Conservation (phyloP, 441 rosid genomes). For the Melastoma candidum region DNA sequence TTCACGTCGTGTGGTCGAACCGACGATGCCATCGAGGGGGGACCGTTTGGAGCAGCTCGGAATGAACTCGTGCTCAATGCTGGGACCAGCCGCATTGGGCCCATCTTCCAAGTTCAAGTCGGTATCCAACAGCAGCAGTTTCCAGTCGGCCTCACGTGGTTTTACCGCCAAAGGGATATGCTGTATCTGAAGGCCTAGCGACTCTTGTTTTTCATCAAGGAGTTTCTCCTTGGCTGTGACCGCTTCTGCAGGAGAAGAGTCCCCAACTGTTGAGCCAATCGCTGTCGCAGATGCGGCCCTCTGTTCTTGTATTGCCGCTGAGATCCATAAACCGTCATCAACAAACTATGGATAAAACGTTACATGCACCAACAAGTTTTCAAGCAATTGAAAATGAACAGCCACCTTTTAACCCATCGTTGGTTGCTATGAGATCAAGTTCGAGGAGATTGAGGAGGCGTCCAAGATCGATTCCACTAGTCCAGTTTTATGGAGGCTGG, state of each 20-base stretch:
- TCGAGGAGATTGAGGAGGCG: constrained; percentile 63
- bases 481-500: constrained; percentile 67
- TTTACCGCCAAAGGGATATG: constrained; percentile 46
- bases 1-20: no score
- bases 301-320: constrained; percentile 67
- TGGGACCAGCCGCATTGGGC: constrained; percentile 26
- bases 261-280: constrained; percentile 61
- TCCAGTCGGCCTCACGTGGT: constrained; percentile 19
- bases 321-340: constrained; percentile 1
- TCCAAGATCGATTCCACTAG: constrained; percentile 70
- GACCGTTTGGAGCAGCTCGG: constrained; percentile 49
- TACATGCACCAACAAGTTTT: not conserved
- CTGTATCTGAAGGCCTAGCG: constrained; percentile 58
- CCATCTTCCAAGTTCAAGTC: constrained; percentile 40
- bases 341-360: not conserved
- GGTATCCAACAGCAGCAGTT: constrained; percentile 23
- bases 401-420: constrained; percentile 55
- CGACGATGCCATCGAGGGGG: constrained; percentile 15
- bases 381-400: not conserved
- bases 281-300: constrained; percentile 60
- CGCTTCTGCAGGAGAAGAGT: constrained; percentile 51
- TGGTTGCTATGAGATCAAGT: constrained; percentile 58
- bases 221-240: constrained; percentile 33
- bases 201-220: constrained; percentile 43
- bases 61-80: constrained; percentile 76